Conservation (phyloP, 805 yeast species). For the Saccharomyces paradoxus region DNA sequence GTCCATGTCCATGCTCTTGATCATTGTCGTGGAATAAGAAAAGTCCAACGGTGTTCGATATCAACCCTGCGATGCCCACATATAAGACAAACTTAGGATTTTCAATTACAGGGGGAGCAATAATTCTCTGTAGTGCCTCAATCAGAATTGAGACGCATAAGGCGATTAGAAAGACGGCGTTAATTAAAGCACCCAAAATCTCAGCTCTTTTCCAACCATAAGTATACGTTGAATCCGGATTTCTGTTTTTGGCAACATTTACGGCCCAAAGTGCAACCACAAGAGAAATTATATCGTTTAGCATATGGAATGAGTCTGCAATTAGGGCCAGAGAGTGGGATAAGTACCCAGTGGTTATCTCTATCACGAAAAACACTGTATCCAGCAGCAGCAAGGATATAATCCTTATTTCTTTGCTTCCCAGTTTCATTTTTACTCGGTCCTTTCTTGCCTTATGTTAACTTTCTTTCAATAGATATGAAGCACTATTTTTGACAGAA, state of each 20-base stretch:
- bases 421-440: conserved; percentile 10
- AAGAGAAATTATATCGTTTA: conserved; percentile 82
- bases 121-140: conserved; percentile 83
- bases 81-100: conserved; percentile 70
- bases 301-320: conserved; percentile 95
- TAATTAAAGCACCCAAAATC: conserved; percentile 84
- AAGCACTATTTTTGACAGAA: too few relatives aligned
- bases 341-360: conserved; percentile 77
- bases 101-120: conserved; percentile 65
- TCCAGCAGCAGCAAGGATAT: conserved; percentile 63
- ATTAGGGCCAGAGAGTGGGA: conserved; percentile 88
- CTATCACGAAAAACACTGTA: conserved; percentile 73
- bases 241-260: conserved; percentile 67
- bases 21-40: conserved; percentile 82
- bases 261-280: conserved; percentile 94
- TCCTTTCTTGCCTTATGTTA: not conserved
- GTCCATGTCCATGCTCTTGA: conserved; percentile 47
- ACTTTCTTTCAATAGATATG: not conserved
- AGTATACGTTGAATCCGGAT: conserved; percentile 79
- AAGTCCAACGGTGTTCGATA: conserved; percentile 74
- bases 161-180: conserved; percentile 85
- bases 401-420: conserved; percentile 59
- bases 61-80: conserved; percentile 78
- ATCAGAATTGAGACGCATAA: conserved; percentile 82
- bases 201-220: conserved; percentile 98